Percentiles rank a stretch among this genome's conserved stretches.
phyloP scores from a whole-genome alignment of 2,329 filamentous ascomycete genomes.

The Sporothrix globosa region DNA sequence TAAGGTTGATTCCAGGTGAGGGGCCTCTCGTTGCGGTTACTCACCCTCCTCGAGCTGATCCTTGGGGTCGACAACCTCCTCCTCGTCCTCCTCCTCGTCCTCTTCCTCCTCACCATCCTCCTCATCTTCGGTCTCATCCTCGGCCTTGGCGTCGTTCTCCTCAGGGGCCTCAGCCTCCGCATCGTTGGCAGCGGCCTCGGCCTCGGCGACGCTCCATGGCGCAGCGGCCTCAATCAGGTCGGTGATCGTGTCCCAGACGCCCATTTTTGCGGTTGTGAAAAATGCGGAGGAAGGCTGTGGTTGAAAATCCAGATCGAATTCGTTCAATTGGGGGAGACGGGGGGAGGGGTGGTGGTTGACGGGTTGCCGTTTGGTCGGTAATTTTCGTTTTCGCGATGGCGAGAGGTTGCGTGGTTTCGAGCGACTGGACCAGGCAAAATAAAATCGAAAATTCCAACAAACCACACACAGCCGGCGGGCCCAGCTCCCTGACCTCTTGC shows the following conservation, averaged over 20 bases:
- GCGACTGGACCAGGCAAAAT: constrained; percentile 20
- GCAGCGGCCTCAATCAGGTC: constrained; percentile 67
- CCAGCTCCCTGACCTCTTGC: neutral
- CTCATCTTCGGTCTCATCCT: constrained; percentile 62
- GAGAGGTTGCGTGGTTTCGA: constrained; percentile 29
- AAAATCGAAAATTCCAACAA: constrained; percentile 28
- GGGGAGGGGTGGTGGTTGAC: neutral
- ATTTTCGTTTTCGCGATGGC: constrained; percentile 10
- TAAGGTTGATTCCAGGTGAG: neutral
- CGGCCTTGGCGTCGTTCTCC: constrained; percentile 51
- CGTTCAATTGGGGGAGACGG: constrained; percentile 11
- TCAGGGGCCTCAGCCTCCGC: constrained; percentile 57
- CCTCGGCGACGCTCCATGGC: constrained; percentile 67
- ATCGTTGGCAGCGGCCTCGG: constrained; percentile 64
- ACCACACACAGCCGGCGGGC: constrained; percentile 17
- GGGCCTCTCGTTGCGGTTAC: constrained; percentile 32
- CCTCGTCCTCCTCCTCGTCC: constrained; percentile 69
- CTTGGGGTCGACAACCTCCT: constrained; percentile 83
- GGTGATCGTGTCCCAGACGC: constrained; percentile 67
- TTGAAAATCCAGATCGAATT: neutral
- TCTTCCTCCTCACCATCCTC: constrained; percentile 80
- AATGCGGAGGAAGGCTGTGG: neutral
- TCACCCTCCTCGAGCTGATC: constrained; percentile 86
- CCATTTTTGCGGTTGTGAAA: constrained; percentile 51
- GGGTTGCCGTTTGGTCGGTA: constrained; percentile 16